Evolutionary conservation across 2,329 filamentous ascomycete genomes (phyloP).

Genomic region (Diplodia seriata): DNA sequence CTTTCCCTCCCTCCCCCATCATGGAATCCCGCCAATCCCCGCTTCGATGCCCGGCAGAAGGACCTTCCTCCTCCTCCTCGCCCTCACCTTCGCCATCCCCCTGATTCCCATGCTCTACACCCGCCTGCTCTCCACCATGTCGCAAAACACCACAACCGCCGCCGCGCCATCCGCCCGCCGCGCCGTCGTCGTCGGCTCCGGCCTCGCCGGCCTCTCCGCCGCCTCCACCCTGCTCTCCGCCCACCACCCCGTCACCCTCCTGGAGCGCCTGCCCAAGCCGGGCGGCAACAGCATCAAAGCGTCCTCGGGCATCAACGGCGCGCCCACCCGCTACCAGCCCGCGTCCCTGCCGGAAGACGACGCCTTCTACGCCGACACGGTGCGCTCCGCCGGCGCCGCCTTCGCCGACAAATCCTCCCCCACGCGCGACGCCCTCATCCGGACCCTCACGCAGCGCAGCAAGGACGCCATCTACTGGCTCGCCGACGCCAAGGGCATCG

Average conservation of each 20-base stretch:
- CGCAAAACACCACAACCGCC: neutral
- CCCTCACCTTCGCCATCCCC: conserved; percentile 11
- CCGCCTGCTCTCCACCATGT: neutral
- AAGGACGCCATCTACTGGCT: conserved; percentile 64
- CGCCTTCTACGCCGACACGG: conserved; percentile 62
- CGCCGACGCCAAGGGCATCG: conserved; percentile 62
- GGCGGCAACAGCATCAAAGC: conserved; percentile 73
- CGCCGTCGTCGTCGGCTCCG: conserved; percentile 69
- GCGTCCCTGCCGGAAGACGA: conserved; percentile 50
- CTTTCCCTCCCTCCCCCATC: neutral
- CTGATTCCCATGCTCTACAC: conserved; percentile 27
- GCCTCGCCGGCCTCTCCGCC: conserved; percentile 68
- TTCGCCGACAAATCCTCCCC: no score
- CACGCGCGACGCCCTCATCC: conserved; percentile 57
- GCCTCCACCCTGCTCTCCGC: conserved; percentile 60
- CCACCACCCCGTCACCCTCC: conserved; percentile 61
- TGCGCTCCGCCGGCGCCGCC: conserved; percentile 61
- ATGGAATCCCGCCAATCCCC: neutral
- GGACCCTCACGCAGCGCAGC: conserved; percentile 57
- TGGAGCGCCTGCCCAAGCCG: conserved; percentile 66
- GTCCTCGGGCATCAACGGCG: conserved; percentile 70
- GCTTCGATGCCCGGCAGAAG: conserved; percentile 13
- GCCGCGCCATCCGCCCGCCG: conserved; percentile 31
- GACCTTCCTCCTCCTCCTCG: conserved; percentile 14
- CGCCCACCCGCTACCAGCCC: conserved; percentile 64